phyloP scores from a whole-genome alignment of 768 basidiomycete genomes.

The Xerocomellus chrysenteron region DNA sequence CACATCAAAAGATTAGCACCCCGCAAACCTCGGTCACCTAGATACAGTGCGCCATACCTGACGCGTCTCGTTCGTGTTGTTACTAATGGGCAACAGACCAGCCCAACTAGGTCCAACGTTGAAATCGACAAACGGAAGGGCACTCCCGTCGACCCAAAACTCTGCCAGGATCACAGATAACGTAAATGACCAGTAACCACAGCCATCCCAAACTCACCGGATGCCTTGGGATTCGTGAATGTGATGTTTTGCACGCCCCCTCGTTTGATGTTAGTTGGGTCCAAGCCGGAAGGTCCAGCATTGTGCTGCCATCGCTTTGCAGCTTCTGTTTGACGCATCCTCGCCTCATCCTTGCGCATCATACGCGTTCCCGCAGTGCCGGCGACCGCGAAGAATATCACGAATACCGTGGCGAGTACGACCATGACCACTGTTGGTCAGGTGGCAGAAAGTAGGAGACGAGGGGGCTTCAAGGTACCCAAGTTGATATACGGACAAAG shows the following conservation, averaged over 20 bases:
- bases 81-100: conserved; percentile 70
- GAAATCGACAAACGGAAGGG: conserved; percentile 67
- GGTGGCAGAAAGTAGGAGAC: background rate
- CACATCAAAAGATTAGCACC: background rate
- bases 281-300: background rate
- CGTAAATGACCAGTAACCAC: background rate
- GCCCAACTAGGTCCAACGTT: conserved; percentile 77
- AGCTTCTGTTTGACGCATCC: conserved; percentile 47
- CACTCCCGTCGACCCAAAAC: conserved; percentile 67
- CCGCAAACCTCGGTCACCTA: background rate
- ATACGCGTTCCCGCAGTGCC: conserved; percentile 15
- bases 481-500: background rate
- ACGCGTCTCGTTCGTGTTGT: conserved; percentile 57
- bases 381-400: conserved; percentile 9
- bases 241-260: conserved; percentile 61
- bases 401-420: conserved; percentile 1
- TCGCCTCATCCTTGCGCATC: conserved; percentile 42
- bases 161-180: conserved; percentile 35
- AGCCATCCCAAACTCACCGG: conserved; percentile 38
- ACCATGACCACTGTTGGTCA: conserved; percentile 10
- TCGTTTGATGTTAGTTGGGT: conserved; percentile 2
- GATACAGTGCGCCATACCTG: conserved; percentile 40
- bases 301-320: conserved; percentile 38
- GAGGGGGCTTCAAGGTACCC: background rate
- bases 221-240: conserved; percentile 65